Evolutionary conservation across 2,329 filamentous ascomycete genomes (phyloP).

Genomic region (Xylariaceae sp.): DNA sequence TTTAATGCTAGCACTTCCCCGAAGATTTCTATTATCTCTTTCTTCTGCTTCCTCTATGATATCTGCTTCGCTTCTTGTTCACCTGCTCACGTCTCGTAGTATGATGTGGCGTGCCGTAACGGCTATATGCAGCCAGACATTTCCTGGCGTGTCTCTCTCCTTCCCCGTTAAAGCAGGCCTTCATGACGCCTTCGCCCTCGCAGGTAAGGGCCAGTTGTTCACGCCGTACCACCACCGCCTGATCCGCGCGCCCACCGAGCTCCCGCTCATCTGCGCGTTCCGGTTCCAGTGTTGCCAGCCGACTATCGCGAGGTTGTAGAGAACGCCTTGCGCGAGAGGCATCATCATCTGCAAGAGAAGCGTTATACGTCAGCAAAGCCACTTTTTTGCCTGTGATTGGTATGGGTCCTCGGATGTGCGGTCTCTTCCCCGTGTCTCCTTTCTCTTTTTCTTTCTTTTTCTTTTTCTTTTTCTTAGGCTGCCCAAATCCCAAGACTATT

Average conservation of each 20-base stretch:
- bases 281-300: conserved; percentile 94
- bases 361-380: not conserved
- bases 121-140: too few species aligned
- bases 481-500: too few species aligned
- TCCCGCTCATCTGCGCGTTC: conserved; percentile 76
- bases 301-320: conserved; percentile 84
- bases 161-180: not conserved
- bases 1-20: not conserved
- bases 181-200: conserved; percentile 15
- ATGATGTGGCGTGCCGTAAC: not conserved
- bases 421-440: too few species aligned
- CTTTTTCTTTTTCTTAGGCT: too few species aligned
- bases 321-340: conserved; percentile 82
- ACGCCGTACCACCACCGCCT: conserved; percentile 94
- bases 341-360: conserved; percentile 71
- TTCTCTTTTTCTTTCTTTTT: too few species aligned
- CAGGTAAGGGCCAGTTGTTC: conserved; percentile 83
- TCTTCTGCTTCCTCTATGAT: not conserved
- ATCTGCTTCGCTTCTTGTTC: not conserved
- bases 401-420: too few species aligned
- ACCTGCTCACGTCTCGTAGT: not conserved
- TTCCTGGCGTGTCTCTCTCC: too few species aligned
- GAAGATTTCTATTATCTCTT: not conserved
- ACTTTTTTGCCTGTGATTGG: not conserved
- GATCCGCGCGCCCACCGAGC: conserved; percentile 75